phyloP scores from a whole-genome alignment of 805 yeast species.

The Candida khao-thaluensis region DNA sequence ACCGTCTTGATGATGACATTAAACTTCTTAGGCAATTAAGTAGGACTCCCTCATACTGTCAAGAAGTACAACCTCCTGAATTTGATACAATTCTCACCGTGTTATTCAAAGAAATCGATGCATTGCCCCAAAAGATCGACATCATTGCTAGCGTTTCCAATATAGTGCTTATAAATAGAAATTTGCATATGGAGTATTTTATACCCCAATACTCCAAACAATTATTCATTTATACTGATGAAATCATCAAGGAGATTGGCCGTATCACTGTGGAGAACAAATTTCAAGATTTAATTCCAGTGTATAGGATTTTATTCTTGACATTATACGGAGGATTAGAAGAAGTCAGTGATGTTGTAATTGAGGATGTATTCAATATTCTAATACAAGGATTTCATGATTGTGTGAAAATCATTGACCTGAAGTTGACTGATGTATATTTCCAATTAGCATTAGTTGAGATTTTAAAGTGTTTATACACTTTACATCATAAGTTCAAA shows the following conservation, averaged over 20 bases:
- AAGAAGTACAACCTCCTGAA: slow-evolving; percentile 7
- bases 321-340: slow-evolving; percentile 24
- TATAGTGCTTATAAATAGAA: slow-evolving; percentile 24
- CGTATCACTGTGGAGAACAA: slow-evolving; percentile 8
- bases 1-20: not conserved
- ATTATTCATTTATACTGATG: slow-evolving; percentile 12
- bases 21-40: slow-evolving; percentile 15
- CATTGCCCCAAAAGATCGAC: slow-evolving; percentile 7
- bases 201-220: slow-evolving; percentile 19
- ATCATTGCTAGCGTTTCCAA: slow-evolving; percentile 25
- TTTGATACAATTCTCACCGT: slow-evolving; percentile 14
- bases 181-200: slow-evolving; percentile 20
- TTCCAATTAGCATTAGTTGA: slow-evolving; percentile 19
- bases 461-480: slow-evolving; percentile 25
- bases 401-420: slow-evolving; percentile 10
- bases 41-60: slow-evolving; percentile 19
- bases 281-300: slow-evolving; percentile 19
- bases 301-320: slow-evolving; percentile 25
- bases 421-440: slow-evolving; percentile 2
- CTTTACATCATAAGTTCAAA: slow-evolving; percentile 24
- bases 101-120: slow-evolving; percentile 5
- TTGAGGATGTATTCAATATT: slow-evolving; percentile 14
- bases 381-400: slow-evolving; percentile 18
- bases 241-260: slow-evolving; percentile 11
- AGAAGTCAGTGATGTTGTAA: slow-evolving; percentile 7